Evolutionary conservation across 2,329 filamentous ascomycete genomes (phyloP), one percentile per base, ranked within the genome.

Genomic region (Xylariaceae sp.): DNA sequence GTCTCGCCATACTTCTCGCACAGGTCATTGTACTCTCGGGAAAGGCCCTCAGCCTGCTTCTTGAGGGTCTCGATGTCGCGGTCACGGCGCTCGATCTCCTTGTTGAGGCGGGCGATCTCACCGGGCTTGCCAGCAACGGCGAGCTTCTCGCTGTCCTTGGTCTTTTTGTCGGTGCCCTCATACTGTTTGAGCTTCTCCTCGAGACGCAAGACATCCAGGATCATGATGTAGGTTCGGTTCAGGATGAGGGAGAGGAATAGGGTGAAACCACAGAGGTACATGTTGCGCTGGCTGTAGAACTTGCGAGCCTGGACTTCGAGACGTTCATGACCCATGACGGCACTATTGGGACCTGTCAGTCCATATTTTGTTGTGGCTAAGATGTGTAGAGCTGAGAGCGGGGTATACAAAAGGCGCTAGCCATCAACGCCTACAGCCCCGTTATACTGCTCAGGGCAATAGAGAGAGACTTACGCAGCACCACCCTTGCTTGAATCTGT

Each of bases 201-300:
- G 48, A 99, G 87, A 58, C 90, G 78, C 67, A 97, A 88, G 47
- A 89, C 84, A 64, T 97, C 92, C 60, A 96, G 82, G 67, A 97
- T 96, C 89, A 97, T 93, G 68, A 87, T 89, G 79, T 97, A 99
- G 69, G 94, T 99, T 69, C 94, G 93, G 86, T 99, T 97, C 70
- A 95, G 89, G 74, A 99, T 99, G 60, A 99, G 82, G 48, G 93
- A 97, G 57, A 99, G 87, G 84, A 99, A 97, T 59, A 99, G 87
- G 5, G 94, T 99, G 81, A 99, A 99, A 65, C 94, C 94, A 74
- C 94, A 97, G 57, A 99, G 91, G 78, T 99, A 99, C 94, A 99
- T 99, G 85, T 99, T 99, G 74, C 94, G 92, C 79, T 99, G 93
- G 57, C 92, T 96, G 83, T 99, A 99, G 81, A 99, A 99, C 77